Base-by-base conservation (phyloP, 139 green algal genomes). In the Chlorella sp. region DNA sequence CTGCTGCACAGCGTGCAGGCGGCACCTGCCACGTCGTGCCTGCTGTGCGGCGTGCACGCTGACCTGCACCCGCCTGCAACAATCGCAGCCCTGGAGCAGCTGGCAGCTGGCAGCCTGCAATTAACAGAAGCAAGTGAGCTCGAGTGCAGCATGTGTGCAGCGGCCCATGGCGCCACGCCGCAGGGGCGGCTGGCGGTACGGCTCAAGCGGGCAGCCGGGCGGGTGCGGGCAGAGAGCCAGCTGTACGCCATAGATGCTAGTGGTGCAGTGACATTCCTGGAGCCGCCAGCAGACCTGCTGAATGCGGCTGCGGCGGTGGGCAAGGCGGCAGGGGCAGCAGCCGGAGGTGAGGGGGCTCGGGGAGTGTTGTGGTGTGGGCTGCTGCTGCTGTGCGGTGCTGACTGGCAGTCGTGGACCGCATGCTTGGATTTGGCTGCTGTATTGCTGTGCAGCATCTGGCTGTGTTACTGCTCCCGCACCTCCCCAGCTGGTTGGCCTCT, bases 1-100 rank as follows among this genome's bases (percentile, higher is more conserved):
- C 62, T 76, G 69, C 64, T 88, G 56, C 60, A 74, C 20, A 13
- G 9, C 0, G 44, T 79, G 69, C 74, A 55, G 11, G 39, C 21
- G 3, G 16, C 20, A 7, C 32, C 39, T 3, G 17, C 28, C 68
- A 72, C 62, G 28, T 60, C 78, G 1, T 64, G 73, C 78, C 56
- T 87, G 78, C 78, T 88, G 74, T 85, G 69, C 25, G 73, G 51
- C 23, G 18, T 88, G 78, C 84, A 88, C 21, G 63, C 84, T 30
- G 84, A 85, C 57, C 57, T 88, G 34, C 74, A 83, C 39, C 13
- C 57, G 20, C 28, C 78, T 4, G 16, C 63, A 1, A 15, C 11
- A 18, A 36, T 84, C 11, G 57, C 51, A 12, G 51, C 57, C 1
- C 21, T 86, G 15, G 47, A 80, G 56, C 55, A 80, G 73, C 75